These are phyloP conservation scores for Apophysomyces sp. DNA, from an alignment of 371 early-diverging fungal genomes.

Conservation along the genomic window DNA sequence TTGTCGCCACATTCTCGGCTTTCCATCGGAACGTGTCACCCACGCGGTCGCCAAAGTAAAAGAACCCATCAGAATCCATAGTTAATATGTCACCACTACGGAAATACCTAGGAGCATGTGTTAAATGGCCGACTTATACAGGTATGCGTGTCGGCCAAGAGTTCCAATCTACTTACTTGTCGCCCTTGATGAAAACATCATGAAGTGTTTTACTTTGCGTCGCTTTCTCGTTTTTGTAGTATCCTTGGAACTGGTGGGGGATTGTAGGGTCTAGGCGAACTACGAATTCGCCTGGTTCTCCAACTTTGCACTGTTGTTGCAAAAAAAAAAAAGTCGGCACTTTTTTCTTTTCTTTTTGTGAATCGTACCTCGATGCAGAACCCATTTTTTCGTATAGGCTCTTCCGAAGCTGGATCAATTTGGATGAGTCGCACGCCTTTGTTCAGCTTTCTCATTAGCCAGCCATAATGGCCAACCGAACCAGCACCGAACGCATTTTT, in stretches of 20 bases:
- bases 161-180: background rate
- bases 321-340: no score
- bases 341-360: no score
- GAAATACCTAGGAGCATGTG: constrained; percentile 38
- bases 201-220: no score
- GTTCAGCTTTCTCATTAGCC: constrained; percentile 15
- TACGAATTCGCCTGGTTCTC: no score
- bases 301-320: no score
- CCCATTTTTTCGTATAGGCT: constrained; percentile 9
- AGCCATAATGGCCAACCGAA: constrained; percentile 50
- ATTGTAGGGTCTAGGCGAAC: no score
- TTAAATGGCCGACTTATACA: no score
- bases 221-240: no score
- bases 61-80: constrained; percentile 37
- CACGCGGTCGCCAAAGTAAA: constrained; percentile 67
- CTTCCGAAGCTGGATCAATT: constrained; percentile 44
- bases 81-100: constrained; percentile 69
- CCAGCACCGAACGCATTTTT: constrained; percentile 48
- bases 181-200: no score
- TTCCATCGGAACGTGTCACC: constrained; percentile 66
- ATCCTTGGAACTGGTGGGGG: no score
- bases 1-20: constrained; percentile 72
- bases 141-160: no score
- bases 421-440: constrained; percentile 25
- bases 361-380: no score